Evolutionary conservation across 495 filamentous ascomycete genomes (phyloP).

Genomic region (Podospora didyma): DNA sequence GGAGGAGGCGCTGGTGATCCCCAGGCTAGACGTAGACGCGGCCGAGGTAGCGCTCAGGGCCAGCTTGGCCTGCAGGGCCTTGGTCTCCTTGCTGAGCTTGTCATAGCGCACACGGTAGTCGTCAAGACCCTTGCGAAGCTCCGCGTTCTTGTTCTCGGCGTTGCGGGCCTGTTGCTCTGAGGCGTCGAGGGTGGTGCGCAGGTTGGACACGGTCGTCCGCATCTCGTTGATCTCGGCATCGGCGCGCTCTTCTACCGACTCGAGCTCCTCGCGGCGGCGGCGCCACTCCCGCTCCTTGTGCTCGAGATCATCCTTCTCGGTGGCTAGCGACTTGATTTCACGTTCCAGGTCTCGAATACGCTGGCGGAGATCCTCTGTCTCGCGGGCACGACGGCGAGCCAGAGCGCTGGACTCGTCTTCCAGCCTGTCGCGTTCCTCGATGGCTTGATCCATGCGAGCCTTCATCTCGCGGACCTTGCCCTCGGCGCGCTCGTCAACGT

Average conservation of each 20-base stretch:
- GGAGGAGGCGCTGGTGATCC: constrained; percentile 15
- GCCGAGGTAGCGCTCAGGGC: neutral
- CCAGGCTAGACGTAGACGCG: constrained; percentile 15
- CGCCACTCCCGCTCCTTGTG: constrained; percentile 67
- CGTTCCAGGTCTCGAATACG: constrained; percentile 78
- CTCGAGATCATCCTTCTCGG: constrained; percentile 62
- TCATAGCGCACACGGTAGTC: constrained; percentile 73
- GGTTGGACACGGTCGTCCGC: constrained; percentile 68
- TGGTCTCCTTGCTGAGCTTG: constrained; percentile 68
- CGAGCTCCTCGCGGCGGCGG: constrained; percentile 67
- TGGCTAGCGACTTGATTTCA: constrained; percentile 63
- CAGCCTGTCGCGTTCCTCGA: constrained; percentile 87
- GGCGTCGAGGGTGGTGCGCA: constrained; percentile 78
- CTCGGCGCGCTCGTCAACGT: constrained; percentile 80
- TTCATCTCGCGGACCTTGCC: constrained; percentile 80
- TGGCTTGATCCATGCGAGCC: constrained; percentile 78
- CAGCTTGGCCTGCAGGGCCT: constrained; percentile 34
- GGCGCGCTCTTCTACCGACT: constrained; percentile 62
- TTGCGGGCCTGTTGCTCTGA: constrained; percentile 80
- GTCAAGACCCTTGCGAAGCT: constrained; percentile 71
- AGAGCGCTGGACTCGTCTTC: constrained; percentile 84
- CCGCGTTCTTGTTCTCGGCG: constrained; percentile 73
- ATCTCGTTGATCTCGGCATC: constrained; percentile 69
- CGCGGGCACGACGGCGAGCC: constrained; percentile 69
- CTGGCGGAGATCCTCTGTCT: constrained; percentile 79